phyloP scores from a whole-genome alignment of 1,139 yeast species.

The Hemisphaericaspora lyxosophila region DNA sequence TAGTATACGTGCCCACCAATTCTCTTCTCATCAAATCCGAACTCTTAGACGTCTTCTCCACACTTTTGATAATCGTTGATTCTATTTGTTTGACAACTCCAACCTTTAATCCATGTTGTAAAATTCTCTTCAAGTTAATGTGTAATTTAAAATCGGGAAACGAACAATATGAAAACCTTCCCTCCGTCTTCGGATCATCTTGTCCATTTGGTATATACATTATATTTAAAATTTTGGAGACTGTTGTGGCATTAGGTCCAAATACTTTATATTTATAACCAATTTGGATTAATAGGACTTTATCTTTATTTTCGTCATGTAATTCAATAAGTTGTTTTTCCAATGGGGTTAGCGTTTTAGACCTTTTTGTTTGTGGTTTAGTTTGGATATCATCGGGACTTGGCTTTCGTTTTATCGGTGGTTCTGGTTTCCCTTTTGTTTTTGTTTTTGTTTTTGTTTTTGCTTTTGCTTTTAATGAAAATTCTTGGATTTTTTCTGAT shows the following conservation, averaged over 20 bases:
- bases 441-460: conserved; percentile 1
- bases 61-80: conserved; percentile 65
- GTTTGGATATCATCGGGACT: conserved; percentile 4
- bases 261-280: conserved; percentile 89
- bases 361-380: conserved; percentile 5
- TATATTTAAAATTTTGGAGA: conserved; percentile 64
- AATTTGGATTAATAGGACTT: conserved; percentile 75
- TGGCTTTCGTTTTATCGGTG: conserved; percentile 4
- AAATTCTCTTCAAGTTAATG: conserved; percentile 66
- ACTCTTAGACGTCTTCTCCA: conserved; percentile 40
- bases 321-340: conserved; percentile 74
- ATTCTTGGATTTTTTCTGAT: conserved; percentile 3
- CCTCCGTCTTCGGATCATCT: conserved; percentile 49
- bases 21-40: conserved; percentile 63
- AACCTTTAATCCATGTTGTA: conserved; percentile 63
- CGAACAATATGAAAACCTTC: conserved; percentile 77
- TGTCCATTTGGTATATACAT: conserved; percentile 64
- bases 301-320: conserved; percentile 59
- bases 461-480: conserved; percentile 5
- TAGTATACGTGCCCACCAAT: conserved; percentile 72
- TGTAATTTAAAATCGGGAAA: conserved; percentile 78
- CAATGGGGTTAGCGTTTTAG: conserved; percentile 58
- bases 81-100: conserved; percentile 88
- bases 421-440: neutral
- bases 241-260: conserved; percentile 78